Evolutionary conservation across 2,329 filamentous ascomycete genomes (phyloP), one percentile per base, ranked within the genome.

Genomic region (Hypomyces rosellus): DNA sequence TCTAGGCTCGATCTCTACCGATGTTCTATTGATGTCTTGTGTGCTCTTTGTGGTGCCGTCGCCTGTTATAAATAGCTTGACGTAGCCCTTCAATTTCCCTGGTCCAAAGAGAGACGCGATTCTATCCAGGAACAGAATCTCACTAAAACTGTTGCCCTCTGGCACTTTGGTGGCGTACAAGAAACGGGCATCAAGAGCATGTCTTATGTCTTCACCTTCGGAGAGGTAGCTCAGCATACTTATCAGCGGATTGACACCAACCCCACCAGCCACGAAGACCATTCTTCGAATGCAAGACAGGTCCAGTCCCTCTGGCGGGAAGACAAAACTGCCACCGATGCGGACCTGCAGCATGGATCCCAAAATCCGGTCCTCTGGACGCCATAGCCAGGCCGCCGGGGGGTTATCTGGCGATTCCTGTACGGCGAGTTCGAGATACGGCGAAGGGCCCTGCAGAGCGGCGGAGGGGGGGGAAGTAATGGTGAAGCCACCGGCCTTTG

Each of bases 401-500:
- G 86, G 84, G 59, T 90, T 95, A 1, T 72, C 69, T 0, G 84
- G 81, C 1, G 86, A 86, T 30, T 77, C 72, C 61, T 93, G 88
- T 18, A 95, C 77, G 0, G 89, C 89, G 5, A 95, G 78, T 65
- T 95, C 89, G 43, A 95, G 69, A 65, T 85, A 88, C 0, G 69
- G 66, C 6, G 47, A 47, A 8, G 50, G 53, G 18, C 39, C 25
- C 4, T 66, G 54, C 3, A 80, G 76, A 49, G 76, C 73, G 42
- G 75, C 70, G 39, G 75, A 77, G 0, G 89, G 89, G 0, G 85
- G 72, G 1, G 88, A 93, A 6, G 89, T 92, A 56, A 95, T 86
- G 39, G 89, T 95, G 73, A 95, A 96, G 51, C 90, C 90, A 34
- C 90, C 90, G 3, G 88, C 84, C 63, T 85, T 82, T 40, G 76